Base-by-base conservation (phyloP, 2,329 filamentous ascomycete species). In the Fusarium phyllophilum region DNA sequence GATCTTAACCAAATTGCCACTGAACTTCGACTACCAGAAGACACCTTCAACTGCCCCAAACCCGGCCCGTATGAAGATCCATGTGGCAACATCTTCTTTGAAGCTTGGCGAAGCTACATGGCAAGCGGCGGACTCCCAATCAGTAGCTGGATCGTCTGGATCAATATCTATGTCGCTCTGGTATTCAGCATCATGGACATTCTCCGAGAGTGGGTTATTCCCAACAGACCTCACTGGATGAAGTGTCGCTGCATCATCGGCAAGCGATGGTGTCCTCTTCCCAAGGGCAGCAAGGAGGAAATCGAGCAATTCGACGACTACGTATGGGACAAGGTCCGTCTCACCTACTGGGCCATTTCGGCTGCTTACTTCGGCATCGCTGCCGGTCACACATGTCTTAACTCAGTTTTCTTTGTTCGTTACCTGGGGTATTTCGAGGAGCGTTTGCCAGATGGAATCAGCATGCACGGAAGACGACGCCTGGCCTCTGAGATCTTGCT, bases 51-150 rank as follows among this genome's bases (percentile, higher is more conserved):
- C 26, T 79, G 77, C 33, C 76, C 76, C 17, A 61, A 61, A 1
- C 63, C 49, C 10, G 77, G 77, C 14, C 52, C 57, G 12, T 70
- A 63, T 39, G 75, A 63, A 45, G 55, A 66, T 24, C 66, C 68
- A 6, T 79, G 77, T 63, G 64, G 68, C 24, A 79, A 78, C 46
- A 65, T 75, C 56, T 79, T 79, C 65, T 79, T 78, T 41, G 77
- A 79, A 62, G 73, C 77, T 11, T 79, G 76, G 77, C 72, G 77
- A 46, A 72, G 68, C 41, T 75, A 48, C 26, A 26, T 70, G 29
- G 72, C 71, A 22, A 39, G 42, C 18, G 51, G 59, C 8, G 75
- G 77, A 6, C 14, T 78, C 10, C 68, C 64, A 20, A 68, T 74
- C 10, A 39, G 41, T 36, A 67, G 68, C 59, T 75, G 70, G 73